Conservation (phyloP, 257 asterid species). For the Gentiana dahurica region DNA sequence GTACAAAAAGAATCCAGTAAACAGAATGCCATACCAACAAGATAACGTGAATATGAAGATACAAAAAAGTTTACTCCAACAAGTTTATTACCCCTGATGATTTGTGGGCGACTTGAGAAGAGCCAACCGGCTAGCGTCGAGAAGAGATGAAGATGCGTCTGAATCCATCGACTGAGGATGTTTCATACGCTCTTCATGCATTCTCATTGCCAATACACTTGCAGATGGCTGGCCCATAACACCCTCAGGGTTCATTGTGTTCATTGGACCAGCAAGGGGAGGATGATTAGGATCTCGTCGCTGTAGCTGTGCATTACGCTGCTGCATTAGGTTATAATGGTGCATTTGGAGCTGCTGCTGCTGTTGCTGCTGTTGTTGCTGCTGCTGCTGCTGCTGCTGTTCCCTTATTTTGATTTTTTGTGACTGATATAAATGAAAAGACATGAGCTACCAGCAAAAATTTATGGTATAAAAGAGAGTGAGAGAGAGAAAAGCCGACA, state of each 20-base stretch:
- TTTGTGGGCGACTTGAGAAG: conserved; percentile 81
- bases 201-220: conserved; percentile 86
- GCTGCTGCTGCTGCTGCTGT: conserved; percentile 30
- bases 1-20: neutral
- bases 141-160: conserved; percentile 68
- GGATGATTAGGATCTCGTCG: conserved; percentile 94
- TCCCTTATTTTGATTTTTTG: conserved; percentile 95
- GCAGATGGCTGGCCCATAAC: conserved; percentile 96
- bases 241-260: conserved; percentile 69
- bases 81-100: conserved; percentile 72
- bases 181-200: conserved; percentile 94
- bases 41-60: neutral
- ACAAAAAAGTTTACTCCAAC: neutral
- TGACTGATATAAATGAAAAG: conserved; percentile 35
- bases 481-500: neutral
- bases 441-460: neutral
- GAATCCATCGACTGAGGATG: conserved; percentile 89
- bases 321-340: conserved; percentile 94
- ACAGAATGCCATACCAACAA: neutral
- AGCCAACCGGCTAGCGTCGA: conserved; percentile 93
- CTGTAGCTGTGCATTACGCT: conserved; percentile 80
- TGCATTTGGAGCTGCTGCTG: conserved; percentile 81
- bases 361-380: conserved; percentile 8
- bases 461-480: neutral
- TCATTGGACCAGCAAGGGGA: conserved; percentile 77